Percentiles rank a stretch among this genome's conserved stretches.
Evolutionary conservation across 805 yeast species (phyloP).

Genomic region (Metschnikowia kofuensis): DNA sequence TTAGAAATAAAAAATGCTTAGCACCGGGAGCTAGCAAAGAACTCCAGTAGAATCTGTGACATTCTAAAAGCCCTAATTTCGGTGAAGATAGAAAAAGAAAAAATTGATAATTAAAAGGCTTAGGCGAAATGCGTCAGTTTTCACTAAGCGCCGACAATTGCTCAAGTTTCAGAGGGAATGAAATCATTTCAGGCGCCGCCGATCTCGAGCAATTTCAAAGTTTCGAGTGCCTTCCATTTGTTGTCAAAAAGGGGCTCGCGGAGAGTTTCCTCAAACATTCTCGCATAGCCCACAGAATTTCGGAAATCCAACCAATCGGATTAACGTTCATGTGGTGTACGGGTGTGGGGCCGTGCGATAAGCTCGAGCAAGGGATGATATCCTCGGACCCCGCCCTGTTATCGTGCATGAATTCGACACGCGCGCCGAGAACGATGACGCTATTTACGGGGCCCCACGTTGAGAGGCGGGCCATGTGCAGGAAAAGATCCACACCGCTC

Average conservation of each 20-base stretch:
- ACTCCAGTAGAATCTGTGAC: too few relatives aligned
- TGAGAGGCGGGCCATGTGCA: not conserved
- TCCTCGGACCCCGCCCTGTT: not conserved
- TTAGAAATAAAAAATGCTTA: too few relatives aligned
- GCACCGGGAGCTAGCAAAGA: too few relatives aligned
- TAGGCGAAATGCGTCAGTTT: too few relatives aligned
- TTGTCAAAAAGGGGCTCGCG: not conserved
- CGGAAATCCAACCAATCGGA: not conserved
- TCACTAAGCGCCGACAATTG: too few relatives aligned
- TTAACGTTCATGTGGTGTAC: too few relatives aligned
- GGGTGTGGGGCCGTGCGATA: not conserved
- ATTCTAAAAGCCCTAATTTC: too few relatives aligned
- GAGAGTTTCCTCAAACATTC: not conserved
- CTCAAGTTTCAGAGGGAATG: too few relatives aligned
- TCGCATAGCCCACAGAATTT: not conserved
- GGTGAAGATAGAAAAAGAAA: too few relatives aligned
- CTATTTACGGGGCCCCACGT: not conserved
- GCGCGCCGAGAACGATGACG: not conserved
- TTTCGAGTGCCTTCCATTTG: not conserved
- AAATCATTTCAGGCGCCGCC: too few relatives aligned
- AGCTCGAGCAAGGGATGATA: not conserved
- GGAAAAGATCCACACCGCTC: not conserved
- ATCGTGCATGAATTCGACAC: not conserved
- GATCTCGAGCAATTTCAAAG: too few relatives aligned
- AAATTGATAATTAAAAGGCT: too few relatives aligned